Percentiles rank a stretch among this genome's conserved stretches.
Conservation (phyloP, 768 basidiomycete genomes). For the Suillus subalutaceus region DNA sequence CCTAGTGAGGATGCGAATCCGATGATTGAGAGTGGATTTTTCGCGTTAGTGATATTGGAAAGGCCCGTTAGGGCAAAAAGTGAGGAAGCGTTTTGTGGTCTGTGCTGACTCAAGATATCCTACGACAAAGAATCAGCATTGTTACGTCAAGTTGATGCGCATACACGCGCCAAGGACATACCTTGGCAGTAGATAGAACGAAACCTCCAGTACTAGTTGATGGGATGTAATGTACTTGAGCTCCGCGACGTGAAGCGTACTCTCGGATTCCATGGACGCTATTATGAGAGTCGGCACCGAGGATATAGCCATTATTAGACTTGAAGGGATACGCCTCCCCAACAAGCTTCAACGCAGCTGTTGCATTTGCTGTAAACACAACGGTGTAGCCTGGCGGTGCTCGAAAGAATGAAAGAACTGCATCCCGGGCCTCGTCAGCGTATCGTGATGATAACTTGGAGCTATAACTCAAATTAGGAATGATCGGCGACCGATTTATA, state of each 20-base stretch:
- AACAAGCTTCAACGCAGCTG: slow-evolving; percentile 77
- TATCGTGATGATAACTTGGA: slow-evolving; percentile 70
- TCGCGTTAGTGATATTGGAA: slow-evolving; percentile 82
- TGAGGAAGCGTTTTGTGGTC: slow-evolving; percentile 50
- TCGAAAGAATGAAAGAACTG: slow-evolving; percentile 76
- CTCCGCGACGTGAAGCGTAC: slow-evolving; percentile 61
- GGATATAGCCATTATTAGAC: slow-evolving; percentile 59
- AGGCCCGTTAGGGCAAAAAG: slow-evolving; percentile 79
- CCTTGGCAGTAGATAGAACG: slow-evolving; percentile 60
- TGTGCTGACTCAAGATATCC: slow-evolving; percentile 56
- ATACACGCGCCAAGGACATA: slow-evolving; percentile 34
- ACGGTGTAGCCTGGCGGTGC: slow-evolving; percentile 80
- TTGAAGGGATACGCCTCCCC: slow-evolving; percentile 80
- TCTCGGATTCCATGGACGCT: slow-evolving; percentile 82
- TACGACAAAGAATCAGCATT: slow-evolving; percentile 28
- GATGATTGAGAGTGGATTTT: slow-evolving; percentile 67
- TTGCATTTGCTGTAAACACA: slow-evolving; percentile 81
- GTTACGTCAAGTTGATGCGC: slow-evolving; percentile 13
- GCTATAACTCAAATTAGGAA: slow-evolving; percentile 38
- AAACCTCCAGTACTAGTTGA: slow-evolving; percentile 69
- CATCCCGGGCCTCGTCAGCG: slow-evolving; percentile 68
- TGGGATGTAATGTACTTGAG: slow-evolving; percentile 63
- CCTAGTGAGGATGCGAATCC: slow-evolving; percentile 67
- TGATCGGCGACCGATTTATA: not conserved
- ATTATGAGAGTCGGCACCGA: slow-evolving; percentile 81